A percentile compares a stretch with the other conserved stretches of the same genome.
Conservation (phyloP, 1,139 yeast genomes). For the Debaryomyces robertsiae region DNA sequence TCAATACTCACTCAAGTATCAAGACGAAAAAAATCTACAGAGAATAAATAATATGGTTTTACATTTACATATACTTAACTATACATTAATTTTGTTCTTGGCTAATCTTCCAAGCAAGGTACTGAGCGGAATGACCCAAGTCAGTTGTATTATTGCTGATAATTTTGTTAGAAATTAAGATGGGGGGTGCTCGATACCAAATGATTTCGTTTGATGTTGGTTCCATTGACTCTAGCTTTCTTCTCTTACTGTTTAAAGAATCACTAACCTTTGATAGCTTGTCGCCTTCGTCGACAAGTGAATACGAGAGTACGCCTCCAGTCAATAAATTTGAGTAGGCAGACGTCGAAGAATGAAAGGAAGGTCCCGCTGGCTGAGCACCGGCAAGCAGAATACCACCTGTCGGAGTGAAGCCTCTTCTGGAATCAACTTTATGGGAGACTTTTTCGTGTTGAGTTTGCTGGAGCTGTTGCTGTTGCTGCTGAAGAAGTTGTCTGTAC, state of each 20-base stretch:
- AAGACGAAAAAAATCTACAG: neutral
- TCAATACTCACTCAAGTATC: neutral
- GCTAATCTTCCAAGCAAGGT: constrained; percentile 64
- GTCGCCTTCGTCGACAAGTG: constrained; percentile 27
- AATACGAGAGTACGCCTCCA: constrained; percentile 46
- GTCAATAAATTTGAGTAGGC: constrained; percentile 39
- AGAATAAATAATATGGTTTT: constrained; percentile 2
- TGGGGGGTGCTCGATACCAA: constrained; percentile 85
- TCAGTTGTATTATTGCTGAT: constrained; percentile 27
- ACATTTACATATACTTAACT: constrained; percentile 7
- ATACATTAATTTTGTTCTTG: constrained; percentile 10
- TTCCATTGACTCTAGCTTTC: constrained; percentile 21
- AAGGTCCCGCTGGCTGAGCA: constrained; percentile 20
- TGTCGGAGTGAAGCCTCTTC: constrained; percentile 27
- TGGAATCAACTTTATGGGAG: constrained; percentile 15
- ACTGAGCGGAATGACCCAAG: constrained; percentile 70
- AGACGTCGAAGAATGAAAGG: constrained; percentile 36
- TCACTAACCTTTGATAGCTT: constrained; percentile 22
- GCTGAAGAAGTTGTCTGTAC: constrained; percentile 26
- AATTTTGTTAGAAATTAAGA: constrained; percentile 55
- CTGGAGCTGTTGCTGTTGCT: constrained; percentile 27
- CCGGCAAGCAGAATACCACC: constrained; percentile 15
- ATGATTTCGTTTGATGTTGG: constrained; percentile 55
- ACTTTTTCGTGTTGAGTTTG: constrained; percentile 22
- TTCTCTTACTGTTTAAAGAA: constrained; percentile 26